A percentile compares a stretch with the other conserved stretches of the same genome.
Conservation (phyloP, 23 red algal species). For the Pyropia haitanensis region DNA sequence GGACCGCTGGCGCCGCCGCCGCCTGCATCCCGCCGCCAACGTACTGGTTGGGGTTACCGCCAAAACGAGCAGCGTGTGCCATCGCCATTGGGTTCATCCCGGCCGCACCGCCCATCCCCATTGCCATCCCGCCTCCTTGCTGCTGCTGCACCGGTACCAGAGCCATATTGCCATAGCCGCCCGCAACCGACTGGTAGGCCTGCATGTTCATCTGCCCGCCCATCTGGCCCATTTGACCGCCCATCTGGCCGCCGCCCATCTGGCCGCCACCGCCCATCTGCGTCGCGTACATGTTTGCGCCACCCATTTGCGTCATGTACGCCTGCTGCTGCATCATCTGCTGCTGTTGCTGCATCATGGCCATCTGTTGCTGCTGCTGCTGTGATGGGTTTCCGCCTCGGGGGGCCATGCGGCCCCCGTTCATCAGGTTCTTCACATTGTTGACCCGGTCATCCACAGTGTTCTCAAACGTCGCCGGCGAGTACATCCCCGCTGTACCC, state of each 20-base stretch:
- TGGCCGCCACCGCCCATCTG: no score
- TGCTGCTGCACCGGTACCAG: no score
- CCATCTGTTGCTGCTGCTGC: constrained; percentile 31
- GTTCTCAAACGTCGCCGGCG: constrained; percentile 43
- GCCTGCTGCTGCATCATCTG: constrained; percentile 44
- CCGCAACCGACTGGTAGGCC: constrained; percentile 55
- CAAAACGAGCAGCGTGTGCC: neutral
- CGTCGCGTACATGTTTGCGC: no score
- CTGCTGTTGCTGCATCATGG: constrained; percentile 14
- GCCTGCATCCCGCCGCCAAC: neutral
- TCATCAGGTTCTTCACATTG: constrained; percentile 67
- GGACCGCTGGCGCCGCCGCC: constrained; percentile 16
- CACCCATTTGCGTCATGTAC: constrained; percentile 15
- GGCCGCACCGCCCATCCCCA: neutral
- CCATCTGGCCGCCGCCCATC: no score
- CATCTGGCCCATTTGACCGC: no score
- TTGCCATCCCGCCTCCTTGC: neutral
- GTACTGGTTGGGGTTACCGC: neutral
- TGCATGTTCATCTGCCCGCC: constrained; percentile 22
- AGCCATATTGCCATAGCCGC: constrained; percentile 1
- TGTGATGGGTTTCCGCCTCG: neutral
- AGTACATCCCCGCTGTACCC: constrained; percentile 27
- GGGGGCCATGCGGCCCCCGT: constrained; percentile 17
- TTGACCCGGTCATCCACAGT: constrained; percentile 63
- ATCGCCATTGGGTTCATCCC: constrained; percentile 5